A percentile compares a stretch with the other conserved stretches of the same genome.
These are phyloP conservation scores for Pseudofabraea citricarpa DNA, from an alignment of 2,329 filamentous ascomycete species.

Conservation along the genomic window DNA sequence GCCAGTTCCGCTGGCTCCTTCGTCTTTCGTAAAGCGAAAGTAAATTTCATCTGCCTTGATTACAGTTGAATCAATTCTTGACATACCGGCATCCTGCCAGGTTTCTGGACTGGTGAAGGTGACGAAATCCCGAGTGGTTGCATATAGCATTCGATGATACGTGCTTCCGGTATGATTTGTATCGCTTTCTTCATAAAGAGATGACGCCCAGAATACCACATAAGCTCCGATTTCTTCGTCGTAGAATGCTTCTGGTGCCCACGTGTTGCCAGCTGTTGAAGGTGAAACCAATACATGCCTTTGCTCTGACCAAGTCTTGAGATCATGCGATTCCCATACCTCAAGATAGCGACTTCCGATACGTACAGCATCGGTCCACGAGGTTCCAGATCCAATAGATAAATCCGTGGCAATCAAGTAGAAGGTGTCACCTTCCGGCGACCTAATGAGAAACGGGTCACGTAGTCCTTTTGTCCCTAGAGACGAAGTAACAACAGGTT, in stretches of 20 bases:
- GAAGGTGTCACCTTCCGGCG: constrained; percentile 44
- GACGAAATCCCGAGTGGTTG: constrained; percentile 2
- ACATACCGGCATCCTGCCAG: constrained; percentile 47
- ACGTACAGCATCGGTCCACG: constrained; percentile 42
- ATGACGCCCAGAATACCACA: constrained; percentile 3
- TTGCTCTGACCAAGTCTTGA: constrained; percentile 2
- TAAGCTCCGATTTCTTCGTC: constrained; percentile 1
- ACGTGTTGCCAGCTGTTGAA: background rate
- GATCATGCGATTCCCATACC: constrained; percentile 3
- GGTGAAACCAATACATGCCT: constrained; percentile 3
- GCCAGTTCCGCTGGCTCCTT: constrained; percentile 42
- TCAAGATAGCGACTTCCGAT: constrained; percentile 31
- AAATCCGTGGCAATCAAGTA: constrained; percentile 48
- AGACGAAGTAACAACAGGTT: constrained; percentile 40
- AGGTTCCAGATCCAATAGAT: constrained; percentile 48
- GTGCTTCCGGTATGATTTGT: constrained; percentile 34
- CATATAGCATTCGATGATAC: constrained; percentile 24
- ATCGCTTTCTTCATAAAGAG: constrained; percentile 22
- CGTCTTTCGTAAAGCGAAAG: constrained; percentile 52
- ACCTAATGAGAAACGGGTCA: constrained; percentile 49
- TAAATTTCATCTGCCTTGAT: constrained; percentile 36
- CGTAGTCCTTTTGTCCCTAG: constrained; percentile 44
- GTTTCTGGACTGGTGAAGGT: constrained; percentile 33
- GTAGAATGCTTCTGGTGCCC: constrained; percentile 1
- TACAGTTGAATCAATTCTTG: constrained; percentile 49